Conservation (phyloP, 768 basidiomycete genomes). For the Mycena leptocephala region DNA sequence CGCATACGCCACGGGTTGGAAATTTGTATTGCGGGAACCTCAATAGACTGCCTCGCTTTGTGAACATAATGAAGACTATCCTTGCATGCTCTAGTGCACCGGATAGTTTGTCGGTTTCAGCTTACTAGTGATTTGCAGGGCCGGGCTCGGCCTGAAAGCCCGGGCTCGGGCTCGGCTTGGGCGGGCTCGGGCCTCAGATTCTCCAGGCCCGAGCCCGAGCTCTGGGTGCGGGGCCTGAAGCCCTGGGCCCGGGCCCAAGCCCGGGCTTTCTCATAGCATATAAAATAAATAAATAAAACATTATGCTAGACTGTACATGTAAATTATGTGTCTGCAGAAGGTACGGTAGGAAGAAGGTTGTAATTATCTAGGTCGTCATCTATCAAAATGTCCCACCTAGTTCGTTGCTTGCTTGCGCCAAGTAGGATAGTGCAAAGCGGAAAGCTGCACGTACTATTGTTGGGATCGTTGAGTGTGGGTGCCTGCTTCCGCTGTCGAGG, state of each 20-base stretch:
- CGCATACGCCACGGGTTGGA: no score
- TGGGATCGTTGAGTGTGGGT: no score
- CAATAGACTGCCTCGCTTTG: no score
- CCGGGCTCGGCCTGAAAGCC: neutral
- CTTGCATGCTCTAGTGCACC: no score
- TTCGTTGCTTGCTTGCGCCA: no score
- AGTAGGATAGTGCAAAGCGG: neutral
- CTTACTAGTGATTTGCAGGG: constrained; percentile 8
- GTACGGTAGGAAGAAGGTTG: no score
- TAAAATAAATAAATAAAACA: neutral
- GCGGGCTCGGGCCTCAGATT: neutral
- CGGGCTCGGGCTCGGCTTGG: no score
- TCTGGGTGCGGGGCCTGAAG: constrained; percentile 7
- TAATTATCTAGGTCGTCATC: no score
- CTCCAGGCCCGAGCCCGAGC: constrained; percentile 19
- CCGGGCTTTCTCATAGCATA: neutral
- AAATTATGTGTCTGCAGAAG: neutral
- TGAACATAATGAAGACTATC: no score
- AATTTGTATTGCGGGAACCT: no score
- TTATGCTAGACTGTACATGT: neutral
- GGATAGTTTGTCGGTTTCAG: no score
- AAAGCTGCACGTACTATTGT: neutral
- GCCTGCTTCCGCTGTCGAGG: neutral
- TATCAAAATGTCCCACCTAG: no score
- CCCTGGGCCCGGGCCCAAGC: constrained; percentile 1